Base-by-base conservation (phyloP, 1,284 basidiomycete species). In the Rugosomyces carneus region DNA sequence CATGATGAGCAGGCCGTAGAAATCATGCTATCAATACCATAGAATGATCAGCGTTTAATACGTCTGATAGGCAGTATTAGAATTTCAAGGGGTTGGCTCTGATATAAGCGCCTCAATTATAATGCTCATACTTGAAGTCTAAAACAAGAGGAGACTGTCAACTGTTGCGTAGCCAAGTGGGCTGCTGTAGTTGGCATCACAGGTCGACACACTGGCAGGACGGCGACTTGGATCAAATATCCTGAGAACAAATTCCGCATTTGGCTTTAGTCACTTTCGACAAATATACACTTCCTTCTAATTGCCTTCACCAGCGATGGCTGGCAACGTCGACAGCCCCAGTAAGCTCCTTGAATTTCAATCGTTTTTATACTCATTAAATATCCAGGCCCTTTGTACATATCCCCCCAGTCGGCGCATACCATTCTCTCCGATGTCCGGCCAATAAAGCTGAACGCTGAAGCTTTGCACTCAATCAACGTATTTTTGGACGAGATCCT, bases 401-500 rank as follows among this genome's bases (percentile, higher is more conserved):
- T 94, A 54, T 89, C 85, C 27, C 65, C 80, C 16, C 77, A 81
- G 53, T 89, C 88, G 37, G 90, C 91, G 45, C 88, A 94, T 66
- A 80, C 90, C 49, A 85, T 94, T 59, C 81, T 96, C 42, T 92
- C 89, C 47, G 91, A 94, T 57, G 80, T 93, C 48, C 82, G 91
- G 23, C 90, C 90, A n/a, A 92, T 89, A 52, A 85, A 82, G 60
- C 78, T 94, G 62, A 80, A 81, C 49, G 60, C 74, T 13, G 80
- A 89, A 36, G 83, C 89, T 13, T 78, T 95, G 42, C 71, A 69
- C 47, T 76, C 80, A 49, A 78, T 95, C 69, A 95, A 96, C 63
- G 77, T 82, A 52, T 69, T 93, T 38, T 78, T 96, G 50, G 93
- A 96, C 66, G 93, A 96, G 66, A 76, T 95, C 49, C 72, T 97